Evolutionary conservation across 225 moss, liverwort and hornwort species (phyloP), one percentile per base, ranked within the genome.

Genomic region (Anthoceros angustus): DNA sequence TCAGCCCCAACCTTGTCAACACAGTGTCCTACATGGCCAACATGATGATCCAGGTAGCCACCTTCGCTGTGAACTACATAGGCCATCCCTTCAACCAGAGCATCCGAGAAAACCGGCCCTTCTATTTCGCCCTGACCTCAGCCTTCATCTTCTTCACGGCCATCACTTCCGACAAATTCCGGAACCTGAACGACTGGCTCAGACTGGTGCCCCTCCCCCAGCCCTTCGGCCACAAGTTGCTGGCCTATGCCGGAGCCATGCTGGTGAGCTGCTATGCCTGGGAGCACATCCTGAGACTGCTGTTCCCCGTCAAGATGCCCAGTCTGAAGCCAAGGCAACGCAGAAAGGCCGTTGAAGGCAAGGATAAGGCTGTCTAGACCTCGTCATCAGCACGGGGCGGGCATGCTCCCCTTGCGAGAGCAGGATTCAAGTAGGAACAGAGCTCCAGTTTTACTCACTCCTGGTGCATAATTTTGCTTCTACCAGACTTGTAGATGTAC

Each of bases 11-110:
- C 70, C 88, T 98, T 15, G 95, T 98, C 72, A 98, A 98, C 72
- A 98, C 95, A 7, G 95, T 92, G 61, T 98, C 91, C 14, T 98
- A 98, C 62, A 98, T 89, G 95, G 69, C 95, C 65, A 98, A 98
- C 72, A 92, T 98, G 95, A 98, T 98, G 95, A 98, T 98, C 66
- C 91, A 92, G 87, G 95, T 98, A 70, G 95, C 95, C 66, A 98
- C 95, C 50, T 98, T 98, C 68, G 95, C 86, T 18, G 95, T 98
- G 50, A 98, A 98, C 71, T 98, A 98, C 43, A 98, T 98, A 24
- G 95, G 95, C 67, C 95, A 92, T 73, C 95, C 95, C 65, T 98
- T 98, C 71, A 98, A 98, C 72, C 95, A 98, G 72, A 98, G 95
- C 60, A 98, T 98, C 62, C 74, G 83, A 62, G 95, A 98, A 72